Evolutionary conservation across 768 basidiomycete genomes (phyloP).

Genomic region (Tricholoma matsutake): DNA sequence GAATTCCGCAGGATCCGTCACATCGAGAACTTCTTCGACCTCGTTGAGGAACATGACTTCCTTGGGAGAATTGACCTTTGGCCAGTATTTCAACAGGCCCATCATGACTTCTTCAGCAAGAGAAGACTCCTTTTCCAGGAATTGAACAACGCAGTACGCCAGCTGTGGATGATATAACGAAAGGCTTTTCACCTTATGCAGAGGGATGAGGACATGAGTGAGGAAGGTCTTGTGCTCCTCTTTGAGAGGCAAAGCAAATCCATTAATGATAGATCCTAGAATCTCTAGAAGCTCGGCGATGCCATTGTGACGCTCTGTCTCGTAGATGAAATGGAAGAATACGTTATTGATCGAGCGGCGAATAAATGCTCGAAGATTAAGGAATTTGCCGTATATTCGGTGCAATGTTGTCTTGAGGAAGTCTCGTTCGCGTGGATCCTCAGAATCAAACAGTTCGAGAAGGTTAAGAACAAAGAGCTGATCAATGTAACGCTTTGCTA

Average conservation of each 20-base stretch:
- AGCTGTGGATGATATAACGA: constrained; percentile 98
- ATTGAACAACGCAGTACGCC: constrained; percentile 98
- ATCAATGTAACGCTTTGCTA: constrained; percentile 97
- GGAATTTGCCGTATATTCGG: constrained; percentile 99
- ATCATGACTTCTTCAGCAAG: constrained; percentile 95
- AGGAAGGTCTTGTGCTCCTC: constrained; percentile 99
- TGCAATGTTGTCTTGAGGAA: constrained; percentile 99
- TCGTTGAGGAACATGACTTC: constrained; percentile 99
- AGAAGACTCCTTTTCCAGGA: constrained; percentile 91
- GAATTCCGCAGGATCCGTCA: constrained; percentile 95
- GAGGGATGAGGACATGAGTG: constrained; percentile 86
- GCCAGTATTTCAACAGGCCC: constrained; percentile 97
- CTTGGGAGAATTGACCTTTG: constrained; percentile 98
- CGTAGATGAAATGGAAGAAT: constrained; percentile 98
- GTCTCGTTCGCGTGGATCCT: constrained; percentile 98
- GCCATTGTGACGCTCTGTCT: constrained; percentile 98
- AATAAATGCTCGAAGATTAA: constrained; percentile 97
- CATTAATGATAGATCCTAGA: constrained; percentile 98
- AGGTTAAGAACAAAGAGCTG: constrained; percentile 94
- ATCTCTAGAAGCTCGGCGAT: constrained; percentile 98
- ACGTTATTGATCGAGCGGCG: constrained; percentile 99
- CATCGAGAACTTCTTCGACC: constrained; percentile 97
- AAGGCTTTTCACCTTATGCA: constrained; percentile 98
- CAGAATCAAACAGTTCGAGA: constrained; percentile 96
- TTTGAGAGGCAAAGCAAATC: constrained; percentile 96